phyloP scores from a whole-genome alignment of 2,329 filamentous ascomycete genomes.

The Trichophyton mentagrophytes region DNA sequence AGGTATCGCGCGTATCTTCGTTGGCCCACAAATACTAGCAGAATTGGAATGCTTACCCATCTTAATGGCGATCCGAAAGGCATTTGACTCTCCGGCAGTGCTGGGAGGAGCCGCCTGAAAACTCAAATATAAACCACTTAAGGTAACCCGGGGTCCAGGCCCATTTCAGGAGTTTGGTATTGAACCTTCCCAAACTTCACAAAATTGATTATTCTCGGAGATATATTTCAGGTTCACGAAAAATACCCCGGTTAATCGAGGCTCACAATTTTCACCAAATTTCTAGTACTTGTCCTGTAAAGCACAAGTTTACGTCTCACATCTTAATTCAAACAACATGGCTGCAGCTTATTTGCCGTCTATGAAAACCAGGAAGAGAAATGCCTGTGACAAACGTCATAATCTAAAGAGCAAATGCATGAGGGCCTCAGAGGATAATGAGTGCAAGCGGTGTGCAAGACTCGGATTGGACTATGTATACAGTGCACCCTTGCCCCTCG shows the following conservation, averaged over 20 bases:
- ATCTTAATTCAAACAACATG: not conserved
- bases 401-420: constrained; percentile 1
- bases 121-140: no score
- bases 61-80: no score
- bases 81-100: no score
- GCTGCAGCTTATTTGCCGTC: not conserved
- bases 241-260: not conserved
- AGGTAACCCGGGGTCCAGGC: no score
- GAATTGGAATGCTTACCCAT: no score
- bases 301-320: no score
- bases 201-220: not conserved
- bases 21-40: no score
- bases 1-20: no score
- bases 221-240: not conserved
- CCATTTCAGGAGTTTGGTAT: no score
- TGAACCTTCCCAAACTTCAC: no score
- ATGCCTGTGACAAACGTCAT: constrained; percentile 5
- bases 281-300: not conserved
- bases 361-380: not conserved
- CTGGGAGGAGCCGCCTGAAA: no score
- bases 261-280: not conserved
- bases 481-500: not conserved
- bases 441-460: not conserved
- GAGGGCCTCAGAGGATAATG: not conserved
- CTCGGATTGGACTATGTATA: not conserved